Conservation (phyloP, 306 rosid species). For the Lupinus albus region DNA sequence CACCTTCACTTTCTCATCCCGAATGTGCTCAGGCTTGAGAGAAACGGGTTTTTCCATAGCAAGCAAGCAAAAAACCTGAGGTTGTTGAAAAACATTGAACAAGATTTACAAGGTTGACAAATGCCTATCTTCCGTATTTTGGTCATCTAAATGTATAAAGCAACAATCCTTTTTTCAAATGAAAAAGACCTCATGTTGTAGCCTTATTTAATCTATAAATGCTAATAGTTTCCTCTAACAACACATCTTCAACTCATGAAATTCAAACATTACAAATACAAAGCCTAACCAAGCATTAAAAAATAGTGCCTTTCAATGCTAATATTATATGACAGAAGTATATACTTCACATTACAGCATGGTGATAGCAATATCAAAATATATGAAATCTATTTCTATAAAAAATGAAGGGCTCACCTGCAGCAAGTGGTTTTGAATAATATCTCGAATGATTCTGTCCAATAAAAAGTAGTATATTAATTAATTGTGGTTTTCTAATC, state of each 20-base stretch:
- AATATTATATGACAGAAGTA: neutral
- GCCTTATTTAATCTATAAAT: no score
- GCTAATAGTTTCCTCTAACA: no score
- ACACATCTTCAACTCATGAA: no score
- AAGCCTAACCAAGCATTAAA: neutral
- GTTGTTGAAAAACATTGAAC: slow-evolving; percentile 31
- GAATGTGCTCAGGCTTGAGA: slow-evolving; percentile 88
- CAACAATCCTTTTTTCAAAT: neutral
- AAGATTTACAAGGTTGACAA: slow-evolving; percentile 11
- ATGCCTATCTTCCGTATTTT: neutral
- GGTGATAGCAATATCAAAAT: slow-evolving; percentile 1
- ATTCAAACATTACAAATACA: no score
- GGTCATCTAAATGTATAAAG: neutral
- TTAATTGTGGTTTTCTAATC: slow-evolving; percentile 16
- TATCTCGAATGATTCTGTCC: slow-evolving; percentile 92
- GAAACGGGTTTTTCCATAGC: slow-evolving; percentile 98
- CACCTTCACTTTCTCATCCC: slow-evolving; percentile 99
- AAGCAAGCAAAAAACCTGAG: slow-evolving; percentile 88
- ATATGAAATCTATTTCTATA: slow-evolving; percentile 32
- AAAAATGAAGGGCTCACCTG: slow-evolving; percentile 65
- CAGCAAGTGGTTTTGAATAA: slow-evolving; percentile 91
- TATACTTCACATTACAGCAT: slow-evolving; percentile 17
- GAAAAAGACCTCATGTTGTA: no score
- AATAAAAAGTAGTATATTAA: slow-evolving; percentile 28
- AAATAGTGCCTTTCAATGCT: slow-evolving; percentile 6